Evolutionary conservation across 768 basidiomycete genomes (phyloP), one percentile per base, ranked within the genome.

Genomic region (Daedaleopsis sinensis): DNA sequence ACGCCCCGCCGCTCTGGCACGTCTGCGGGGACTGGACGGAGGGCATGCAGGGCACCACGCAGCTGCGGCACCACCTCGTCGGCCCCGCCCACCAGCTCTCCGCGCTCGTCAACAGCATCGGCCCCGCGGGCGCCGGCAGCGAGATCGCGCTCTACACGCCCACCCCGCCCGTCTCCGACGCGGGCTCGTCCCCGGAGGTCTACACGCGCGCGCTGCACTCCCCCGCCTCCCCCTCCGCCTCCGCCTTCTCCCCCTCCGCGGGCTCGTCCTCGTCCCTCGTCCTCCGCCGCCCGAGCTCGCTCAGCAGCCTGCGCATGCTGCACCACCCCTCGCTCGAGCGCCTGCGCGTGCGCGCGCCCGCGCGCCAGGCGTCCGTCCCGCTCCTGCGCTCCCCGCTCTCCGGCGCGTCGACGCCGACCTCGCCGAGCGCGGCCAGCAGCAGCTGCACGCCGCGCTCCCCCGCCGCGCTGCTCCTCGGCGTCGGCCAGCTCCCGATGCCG

Each of bases 1-100:
- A 50, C 4, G 52, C 62, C 18, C 16, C 63, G 15, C n/a, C 53
- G 2, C 23, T 48, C 11, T 93, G 91, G 91, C 84, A 84, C 65
- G 74, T 77, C 32, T 88, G 87, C 68, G 74, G 79, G 10, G 91
- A 93, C 69, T 93, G 90, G 90, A 93, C 91, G 0, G 88, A 91
- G 70, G 84, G 80, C 52, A 80, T 79, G 49, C 89, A 91, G 68
- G 91, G 89, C 3, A 83, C 84, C 9, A 79, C 78, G 10, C 79
- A 88, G 16, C 71, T 91, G 58, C 82, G 81, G 48, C 91, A 93
- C 67, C 79, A 84, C 51, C 77, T 93, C 46, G 76, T 84, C 43
- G 91, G 90, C 32, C 82, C 87, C 27, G 81, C 85, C 1, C 78
- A 79, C 27, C 86, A 89, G 61, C 78, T 91, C 9, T 76, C 78